Base-by-base conservation (phyloP, 495 filamentous ascomycete species). In the Parathielavia hyrcaniae region DNA sequence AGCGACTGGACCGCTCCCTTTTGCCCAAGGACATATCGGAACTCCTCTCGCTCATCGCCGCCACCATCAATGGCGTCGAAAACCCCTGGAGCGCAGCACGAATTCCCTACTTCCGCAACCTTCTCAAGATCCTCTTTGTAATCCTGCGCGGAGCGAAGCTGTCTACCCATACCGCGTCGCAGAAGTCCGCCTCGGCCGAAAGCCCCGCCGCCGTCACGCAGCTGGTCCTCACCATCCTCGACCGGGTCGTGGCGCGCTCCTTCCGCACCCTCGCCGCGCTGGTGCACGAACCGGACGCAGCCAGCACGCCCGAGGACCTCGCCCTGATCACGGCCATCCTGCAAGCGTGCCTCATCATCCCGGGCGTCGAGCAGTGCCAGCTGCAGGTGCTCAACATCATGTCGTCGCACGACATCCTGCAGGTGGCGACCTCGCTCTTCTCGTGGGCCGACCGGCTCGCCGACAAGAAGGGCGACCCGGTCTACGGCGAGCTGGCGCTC, bases 401-500 rank as follows among this genome's bases (percentile, higher is more conserved):
- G 64, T 72, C 79, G 23, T 69, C 81, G 40, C 79, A 87, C 66
- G 82, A 93, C 55, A 84, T 85, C 4, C 79, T 85, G n/a, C 86
- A 91, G 60, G 85, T 88, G 50, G 91, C 90, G 0, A 85, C 86
- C 16, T 89, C 88, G 13, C 79, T 99, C 50, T 97, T 95, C 70
- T 95, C 89, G 7, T 99, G 95, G 95, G 83, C 93, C 16, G 89
- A 97, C 69, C 83, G 85, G 60, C 79, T 93, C 44, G 73, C 80
- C 5, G 76, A 83, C 39, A 81, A 84, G 51, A 81, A 84, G 51
- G 83, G 85, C 32, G 92, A 98, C 61, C 95, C 93, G n/a, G 76
- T 99, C 45, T 97, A 96, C 73, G 95, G 90, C 60, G 90, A 97
- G 64, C 75, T 96, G 17, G 86, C 87, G 63, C 79, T 96, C 10